A percentile compares a stretch with the other conserved stretches of the same genome.
Evolutionary conservation across 2,329 filamentous ascomycete species (phyloP).

Genomic region (Colletotrichum salicis): DNA sequence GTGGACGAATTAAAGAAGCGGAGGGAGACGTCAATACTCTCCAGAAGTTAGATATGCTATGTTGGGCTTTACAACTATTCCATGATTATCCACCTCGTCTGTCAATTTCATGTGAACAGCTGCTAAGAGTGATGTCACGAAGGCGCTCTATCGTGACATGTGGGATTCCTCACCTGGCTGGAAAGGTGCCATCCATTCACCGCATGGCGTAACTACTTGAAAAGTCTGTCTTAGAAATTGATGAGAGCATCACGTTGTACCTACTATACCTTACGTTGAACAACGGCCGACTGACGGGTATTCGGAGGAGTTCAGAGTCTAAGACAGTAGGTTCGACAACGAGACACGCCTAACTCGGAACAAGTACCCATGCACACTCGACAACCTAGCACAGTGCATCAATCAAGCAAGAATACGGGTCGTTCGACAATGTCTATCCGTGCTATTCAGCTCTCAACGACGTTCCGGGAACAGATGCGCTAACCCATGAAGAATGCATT

Average conservation of each 20-base stretch:
- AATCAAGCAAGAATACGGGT: not conserved
- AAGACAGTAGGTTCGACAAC: not conserved
- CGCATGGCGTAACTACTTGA: not conserved
- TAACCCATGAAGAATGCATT: not conserved
- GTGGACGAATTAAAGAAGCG: too few species aligned
- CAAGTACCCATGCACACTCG: not conserved
- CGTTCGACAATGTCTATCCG: not conserved
- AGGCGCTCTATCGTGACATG: not conserved
- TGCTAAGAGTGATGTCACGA: not conserved
- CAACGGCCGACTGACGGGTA: not conserved
- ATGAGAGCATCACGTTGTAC: not conserved
- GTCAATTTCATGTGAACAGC: not conserved
- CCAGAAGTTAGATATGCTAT: too few species aligned
- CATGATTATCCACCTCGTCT: not conserved
- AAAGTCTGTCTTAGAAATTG: not conserved
- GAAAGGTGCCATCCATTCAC: not conserved
- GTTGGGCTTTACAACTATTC: not conserved
- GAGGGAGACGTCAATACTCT: too few species aligned
- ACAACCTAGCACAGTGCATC: not conserved
- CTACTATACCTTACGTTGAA: not conserved
- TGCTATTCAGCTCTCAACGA: not conserved
- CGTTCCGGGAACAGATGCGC: not conserved
- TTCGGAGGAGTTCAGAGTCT: not conserved
- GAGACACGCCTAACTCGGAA: not conserved
- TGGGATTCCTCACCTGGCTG: not conserved